Percentiles rank a stretch among this genome's conserved stretches.
phyloP scores from a whole-genome alignment of 2,329 filamentous ascomycete species.

The Cryphonectria carpinicola region DNA sequence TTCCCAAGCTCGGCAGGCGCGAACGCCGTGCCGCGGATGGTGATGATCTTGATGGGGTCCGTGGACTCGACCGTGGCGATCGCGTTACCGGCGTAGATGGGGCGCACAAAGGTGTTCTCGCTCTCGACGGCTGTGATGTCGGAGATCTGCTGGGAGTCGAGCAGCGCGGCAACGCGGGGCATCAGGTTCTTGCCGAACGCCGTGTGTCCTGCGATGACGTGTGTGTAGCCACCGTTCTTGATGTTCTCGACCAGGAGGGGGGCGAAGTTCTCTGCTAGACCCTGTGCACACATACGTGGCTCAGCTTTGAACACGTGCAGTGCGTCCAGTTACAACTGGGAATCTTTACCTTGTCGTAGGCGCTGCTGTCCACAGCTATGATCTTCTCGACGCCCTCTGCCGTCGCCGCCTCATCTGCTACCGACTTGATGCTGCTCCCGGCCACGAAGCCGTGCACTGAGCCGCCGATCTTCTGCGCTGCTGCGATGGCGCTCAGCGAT shows the following conservation, averaged over 20 bases:
- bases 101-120: conserved; percentile 93
- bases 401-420: conserved; percentile 84
- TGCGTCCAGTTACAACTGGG: background rate
- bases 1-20: conserved; percentile 71
- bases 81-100: conserved; percentile 97
- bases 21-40: conserved; percentile 92
- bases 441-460: conserved; percentile 86
- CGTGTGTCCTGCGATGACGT: conserved; percentile 87
- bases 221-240: conserved; percentile 91
- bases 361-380: conserved; percentile 81
- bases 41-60: conserved; percentile 85
- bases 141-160: conserved; percentile 92
- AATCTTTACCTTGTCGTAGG: conserved; percentile 80
- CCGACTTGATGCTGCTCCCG: conserved; percentile 73
- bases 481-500: conserved; percentile 83
- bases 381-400: conserved; percentile 91
- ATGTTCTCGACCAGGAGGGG: conserved; percentile 93
- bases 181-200: conserved; percentile 96
- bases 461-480: conserved; percentile 84
- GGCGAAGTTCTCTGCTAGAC: conserved; percentile 92
- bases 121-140: conserved; percentile 86
- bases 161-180: conserved; percentile 85
- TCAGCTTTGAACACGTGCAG: conserved; percentile 7
- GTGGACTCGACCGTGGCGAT: conserved; percentile 93
- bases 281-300: conserved; percentile 52